Percentiles rank a stretch among this genome's conserved stretches.
Conservation (phyloP, 1,284 basidiomycete species). For the Rhodotorula sp. region DNA sequence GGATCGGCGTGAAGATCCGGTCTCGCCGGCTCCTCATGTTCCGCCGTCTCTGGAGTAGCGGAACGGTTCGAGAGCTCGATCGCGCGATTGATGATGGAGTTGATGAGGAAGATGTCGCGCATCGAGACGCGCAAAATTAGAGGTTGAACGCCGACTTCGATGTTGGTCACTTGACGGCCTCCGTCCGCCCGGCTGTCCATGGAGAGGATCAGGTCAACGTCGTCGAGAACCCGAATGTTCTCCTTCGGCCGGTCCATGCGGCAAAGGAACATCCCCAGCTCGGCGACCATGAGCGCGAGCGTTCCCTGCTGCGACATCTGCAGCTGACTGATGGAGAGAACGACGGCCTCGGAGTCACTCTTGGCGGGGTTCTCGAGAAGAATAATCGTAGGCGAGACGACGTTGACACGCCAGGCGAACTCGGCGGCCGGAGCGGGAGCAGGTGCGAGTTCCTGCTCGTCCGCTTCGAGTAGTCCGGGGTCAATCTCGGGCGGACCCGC, state of each 20-base stretch:
- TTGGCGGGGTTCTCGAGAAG: conserved; percentile 83
- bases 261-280: conserved; percentile 90
- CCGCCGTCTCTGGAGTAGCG: not conserved
- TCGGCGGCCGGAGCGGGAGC: conserved; percentile 36
- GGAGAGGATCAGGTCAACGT: conserved; percentile 82
- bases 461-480: conserved; percentile 39
- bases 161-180: conserved; percentile 72
- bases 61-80: conserved; percentile 61
- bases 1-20: not conserved
- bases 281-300: conserved; percentile 74
- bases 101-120: conserved; percentile 87
- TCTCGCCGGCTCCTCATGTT: not conserved
- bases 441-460: conserved; percentile 29
- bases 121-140: conserved; percentile 90
- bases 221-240: conserved; percentile 86
- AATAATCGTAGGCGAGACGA: conserved; percentile 87
- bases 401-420: conserved; percentile 72
- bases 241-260: conserved; percentile 83
- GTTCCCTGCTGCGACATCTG: conserved; percentile 91
- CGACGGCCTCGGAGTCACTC: conserved; percentile 79
- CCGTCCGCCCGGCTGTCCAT: conserved; percentile 76
- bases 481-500: conserved; percentile 37
- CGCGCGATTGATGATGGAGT: conserved; percentile 83
- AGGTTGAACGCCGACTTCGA: conserved; percentile 74
- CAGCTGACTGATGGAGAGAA: conserved; percentile 77